These are phyloP conservation scores for Anastatica hierochuntica DNA, from an alignment of 345 rosid species.

Conservation along the genomic window DNA sequence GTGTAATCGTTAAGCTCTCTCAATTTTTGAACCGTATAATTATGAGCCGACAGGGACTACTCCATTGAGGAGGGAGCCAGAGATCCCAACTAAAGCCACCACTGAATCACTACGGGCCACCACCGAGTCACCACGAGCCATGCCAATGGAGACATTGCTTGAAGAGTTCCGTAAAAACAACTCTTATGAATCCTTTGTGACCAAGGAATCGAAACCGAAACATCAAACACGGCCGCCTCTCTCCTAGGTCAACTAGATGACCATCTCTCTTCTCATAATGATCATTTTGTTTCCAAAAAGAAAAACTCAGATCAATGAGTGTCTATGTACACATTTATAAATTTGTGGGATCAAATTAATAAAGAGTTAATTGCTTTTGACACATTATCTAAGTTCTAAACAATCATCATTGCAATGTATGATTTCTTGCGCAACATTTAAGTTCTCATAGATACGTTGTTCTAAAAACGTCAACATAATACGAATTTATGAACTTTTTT, in stretches of 20 bases:
- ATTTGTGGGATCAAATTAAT: too few species aligned
- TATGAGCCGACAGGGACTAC: conserved; percentile 78
- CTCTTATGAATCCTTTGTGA: conserved; percentile 64
- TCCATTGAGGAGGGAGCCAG: conserved; percentile 59
- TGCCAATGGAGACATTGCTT: conserved; percentile 65
- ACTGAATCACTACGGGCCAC: conserved; percentile 87
- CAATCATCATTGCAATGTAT: too few species aligned
- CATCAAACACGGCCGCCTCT: conserved; percentile 85
- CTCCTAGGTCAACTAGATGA: conserved; percentile 56
- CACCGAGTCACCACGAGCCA: too few species aligned
- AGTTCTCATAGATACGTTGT: too few species aligned
- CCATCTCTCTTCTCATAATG: conserved; percentile 13
- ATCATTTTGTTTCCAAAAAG: too few species aligned
- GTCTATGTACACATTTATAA: background rate
- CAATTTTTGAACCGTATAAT: conserved; percentile 36
- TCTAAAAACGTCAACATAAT: too few species aligned
- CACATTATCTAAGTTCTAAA: too few species aligned
- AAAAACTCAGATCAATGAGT: too few species aligned
- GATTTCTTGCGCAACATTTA: too few species aligned
- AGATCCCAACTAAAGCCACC: conserved; percentile 56
- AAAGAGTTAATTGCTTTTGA: too few species aligned
- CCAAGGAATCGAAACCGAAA: conserved; percentile 62
- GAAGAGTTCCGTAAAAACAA: conserved; percentile 81
- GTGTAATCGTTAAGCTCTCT: background rate
- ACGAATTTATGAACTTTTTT: too few species aligned